Conservation (phyloP, 176 grass and related monocot genomes). For the Phoenix roebelenii region DNA sequence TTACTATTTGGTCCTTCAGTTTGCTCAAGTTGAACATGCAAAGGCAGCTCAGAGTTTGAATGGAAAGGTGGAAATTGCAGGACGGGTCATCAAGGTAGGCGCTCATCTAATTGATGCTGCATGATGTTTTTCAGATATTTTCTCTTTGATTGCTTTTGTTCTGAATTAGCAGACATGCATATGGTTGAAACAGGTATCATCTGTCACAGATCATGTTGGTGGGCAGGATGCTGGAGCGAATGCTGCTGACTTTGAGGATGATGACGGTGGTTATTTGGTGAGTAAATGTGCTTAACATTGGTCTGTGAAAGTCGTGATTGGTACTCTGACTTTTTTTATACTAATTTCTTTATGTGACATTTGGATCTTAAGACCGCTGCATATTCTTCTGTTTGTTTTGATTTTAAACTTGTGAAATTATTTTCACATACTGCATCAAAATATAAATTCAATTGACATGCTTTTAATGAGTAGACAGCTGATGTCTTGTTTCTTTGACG, state of each 20-base stretch:
- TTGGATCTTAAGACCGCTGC: no score
- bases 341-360: no score
- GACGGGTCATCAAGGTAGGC: slow-evolving; percentile 5
- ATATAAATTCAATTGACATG: no score
- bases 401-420: no score
- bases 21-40: slow-evolving; percentile 10
- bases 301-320: no score
- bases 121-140: no score
- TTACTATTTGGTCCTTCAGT: not conserved
- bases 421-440: no score
- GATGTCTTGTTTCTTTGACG: no score
- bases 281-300: not conserved
- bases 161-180: not conserved
- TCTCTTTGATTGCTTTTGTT: not conserved
- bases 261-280: slow-evolving; percentile 16
- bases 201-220: slow-evolving; percentile 14
- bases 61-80: slow-evolving; percentile 13
- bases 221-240: slow-evolving; percentile 8
- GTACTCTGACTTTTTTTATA: no score
- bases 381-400: no score
- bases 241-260: slow-evolving; percentile 18
- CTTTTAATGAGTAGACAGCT: no score
- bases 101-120: no score
- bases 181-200: slow-evolving; percentile 1
- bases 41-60: slow-evolving; percentile 17